Conservation (phyloP, 495 filamentous ascomycete species). For the Aspergillus ostianus region DNA sequence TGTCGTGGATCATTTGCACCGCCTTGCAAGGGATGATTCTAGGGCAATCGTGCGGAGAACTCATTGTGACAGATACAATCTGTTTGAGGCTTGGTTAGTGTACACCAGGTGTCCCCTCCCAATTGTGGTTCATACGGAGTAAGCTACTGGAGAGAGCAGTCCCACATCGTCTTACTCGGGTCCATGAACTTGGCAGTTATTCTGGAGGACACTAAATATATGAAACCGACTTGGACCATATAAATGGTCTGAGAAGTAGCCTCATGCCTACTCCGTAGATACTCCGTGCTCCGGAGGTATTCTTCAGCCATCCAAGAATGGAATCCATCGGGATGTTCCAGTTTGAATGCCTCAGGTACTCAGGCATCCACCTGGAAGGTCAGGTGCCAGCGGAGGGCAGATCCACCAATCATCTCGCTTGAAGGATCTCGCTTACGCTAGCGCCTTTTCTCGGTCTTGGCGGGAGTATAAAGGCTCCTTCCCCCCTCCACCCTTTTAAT, state of each 20-base stretch:
- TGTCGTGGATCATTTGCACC: neutral
- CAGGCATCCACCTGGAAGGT: too few relatives aligned
- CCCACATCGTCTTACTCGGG: neutral
- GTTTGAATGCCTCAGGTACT: too few relatives aligned
- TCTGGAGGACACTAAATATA: neutral
- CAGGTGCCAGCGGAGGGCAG: too few relatives aligned
- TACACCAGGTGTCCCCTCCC: neutral
- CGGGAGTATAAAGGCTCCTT: slow-evolving; percentile 21
- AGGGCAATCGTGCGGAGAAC: neutral
- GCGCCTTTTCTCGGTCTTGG: slow-evolving; percentile 18
- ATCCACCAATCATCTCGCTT: neutral
- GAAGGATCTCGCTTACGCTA: slow-evolving; percentile 32
- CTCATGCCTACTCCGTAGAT: too few relatives aligned
- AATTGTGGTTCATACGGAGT: neutral
- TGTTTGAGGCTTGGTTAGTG: neutral
- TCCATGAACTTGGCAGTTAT: neutral
- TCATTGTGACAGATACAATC: neutral
- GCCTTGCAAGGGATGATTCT: neutral
- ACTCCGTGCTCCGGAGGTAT: too few relatives aligned
- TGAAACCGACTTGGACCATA: too few relatives aligned
- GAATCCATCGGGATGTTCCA: too few relatives aligned
- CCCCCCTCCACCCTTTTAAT: slow-evolving; percentile 16
- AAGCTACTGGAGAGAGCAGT: neutral
- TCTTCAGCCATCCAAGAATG: too few relatives aligned
- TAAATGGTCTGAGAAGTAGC: too few relatives aligned